Base-by-base conservation (phyloP, 495 filamentous ascomycete species). In the Xylaria longipes region DNA sequence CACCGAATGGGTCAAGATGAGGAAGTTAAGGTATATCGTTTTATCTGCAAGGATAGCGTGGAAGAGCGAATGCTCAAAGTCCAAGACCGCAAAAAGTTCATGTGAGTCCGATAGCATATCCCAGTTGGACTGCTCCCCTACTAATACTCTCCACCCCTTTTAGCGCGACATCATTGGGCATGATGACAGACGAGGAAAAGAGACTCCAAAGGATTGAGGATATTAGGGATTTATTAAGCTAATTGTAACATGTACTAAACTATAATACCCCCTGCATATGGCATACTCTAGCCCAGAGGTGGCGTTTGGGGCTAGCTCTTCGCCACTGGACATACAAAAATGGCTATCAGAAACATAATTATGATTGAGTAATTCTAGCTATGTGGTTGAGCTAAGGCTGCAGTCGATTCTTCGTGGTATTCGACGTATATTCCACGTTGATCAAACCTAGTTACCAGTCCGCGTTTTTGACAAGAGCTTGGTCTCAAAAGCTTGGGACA, bases 1-100 rank as follows among this genome's bases (percentile, higher is more conserved):
- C 97, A 99, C 82, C 89, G 97, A 11, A 97, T 99, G 95, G 97
- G 97, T 0, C 97, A 99, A 78, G 88, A 91, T 39, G 87, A 90
- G 39, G 93, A 95, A 77, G 96, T 99, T 1, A 89, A 87, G 52
- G 94, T 99, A 4, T 89, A 89, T 66, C 85, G 96, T 35, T 98
- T 98, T 74, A 90, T 99, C 48, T 91, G 96, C 17, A 91, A 91
- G 80, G 90, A 92, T 52, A 97, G 93, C 69, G 96, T 99, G 64
- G 96, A 99, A 83, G 92, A 94, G 75, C 90, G 94, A 75, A 99
- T 99, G 94, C 78, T 99, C 67, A 91, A 87, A 79, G 90, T 99
- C 68, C 96, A 99, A 81, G 97, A 97, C 50, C 85, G 94, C 79
- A 99, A 99, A 85, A 98, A 94, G 85, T 95, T 95, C 74, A 93